Conservation (phyloP, 208 protist species). For the Acanthamoeba castellanii region DNA sequence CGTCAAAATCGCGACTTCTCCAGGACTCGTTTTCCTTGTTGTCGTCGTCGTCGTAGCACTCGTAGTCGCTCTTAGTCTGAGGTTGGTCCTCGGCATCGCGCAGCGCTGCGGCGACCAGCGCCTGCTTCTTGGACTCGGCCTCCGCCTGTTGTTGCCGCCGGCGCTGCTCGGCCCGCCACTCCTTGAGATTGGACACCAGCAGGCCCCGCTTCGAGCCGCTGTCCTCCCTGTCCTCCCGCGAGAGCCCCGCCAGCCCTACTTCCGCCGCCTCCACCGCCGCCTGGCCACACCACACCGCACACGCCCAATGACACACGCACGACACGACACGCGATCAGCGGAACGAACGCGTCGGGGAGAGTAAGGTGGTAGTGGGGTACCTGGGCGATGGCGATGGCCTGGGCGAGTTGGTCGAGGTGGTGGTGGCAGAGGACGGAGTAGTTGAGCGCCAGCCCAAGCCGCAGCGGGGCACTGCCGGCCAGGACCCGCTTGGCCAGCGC, state of each 20-base stretch:
- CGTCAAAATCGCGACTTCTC: background rate
- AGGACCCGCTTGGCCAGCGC: background rate
- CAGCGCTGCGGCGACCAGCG: no score
- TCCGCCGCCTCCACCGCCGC: background rate
- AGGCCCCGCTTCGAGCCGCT: background rate
- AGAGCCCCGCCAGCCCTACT: background rate
- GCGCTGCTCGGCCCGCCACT: background rate
- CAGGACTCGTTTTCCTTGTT: background rate
- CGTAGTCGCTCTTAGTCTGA: background rate
- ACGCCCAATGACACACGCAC: no score
- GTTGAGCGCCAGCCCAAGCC: background rate
- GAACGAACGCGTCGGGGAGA: background rate
- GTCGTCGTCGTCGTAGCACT: background rate
- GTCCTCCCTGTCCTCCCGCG: background rate
- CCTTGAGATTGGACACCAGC: background rate
- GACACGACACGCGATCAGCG: background rate
- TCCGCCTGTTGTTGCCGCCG: background rate
- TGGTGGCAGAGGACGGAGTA: background rate
- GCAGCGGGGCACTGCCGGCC: background rate
- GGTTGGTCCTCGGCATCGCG: background rate
- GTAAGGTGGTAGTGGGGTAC: background rate
- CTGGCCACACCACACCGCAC: background rate
- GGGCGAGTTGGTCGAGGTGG: background rate
- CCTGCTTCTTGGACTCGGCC: background rate
- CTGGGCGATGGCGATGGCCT: conserved; percentile 23